These are phyloP conservation scores for Parietaria judaica DNA, from an alignment of 306 rosid genomes.

Conservation along the genomic window DNA sequence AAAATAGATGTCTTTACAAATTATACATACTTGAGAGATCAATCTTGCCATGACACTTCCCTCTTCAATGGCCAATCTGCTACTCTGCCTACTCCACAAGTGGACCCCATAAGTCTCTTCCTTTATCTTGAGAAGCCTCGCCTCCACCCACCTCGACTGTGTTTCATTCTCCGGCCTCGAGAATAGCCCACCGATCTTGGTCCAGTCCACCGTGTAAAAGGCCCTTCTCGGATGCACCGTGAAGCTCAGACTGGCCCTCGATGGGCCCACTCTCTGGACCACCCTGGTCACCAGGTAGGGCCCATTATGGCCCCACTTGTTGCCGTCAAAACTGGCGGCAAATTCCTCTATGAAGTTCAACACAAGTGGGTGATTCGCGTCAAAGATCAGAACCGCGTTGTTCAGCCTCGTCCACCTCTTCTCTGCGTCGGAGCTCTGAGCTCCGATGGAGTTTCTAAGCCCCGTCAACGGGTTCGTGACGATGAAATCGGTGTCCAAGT, in stretches of 20 bases:
- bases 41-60: constrained; percentile 58
- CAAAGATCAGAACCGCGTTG: constrained; percentile 68
- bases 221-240: constrained; percentile 44
- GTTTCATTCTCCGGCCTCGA: constrained; percentile 27
- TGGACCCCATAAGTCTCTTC: constrained; percentile 49
- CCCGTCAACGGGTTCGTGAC: constrained; percentile 36
- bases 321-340: constrained; percentile 64
- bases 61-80: constrained; percentile 40
- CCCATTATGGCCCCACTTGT: constrained; percentile 78
- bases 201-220: constrained; percentile 66
- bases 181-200: constrained; percentile 33
- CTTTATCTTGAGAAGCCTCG: constrained; percentile 33
- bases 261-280: constrained; percentile 26
- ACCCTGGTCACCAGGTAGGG: constrained; percentile 81
- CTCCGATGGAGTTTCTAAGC: constrained; percentile 64
- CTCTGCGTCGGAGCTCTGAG: constrained; percentile 44
- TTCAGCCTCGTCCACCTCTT: constrained; percentile 67
- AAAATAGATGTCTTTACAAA: constrained; percentile 27
- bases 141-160: constrained; percentile 45
- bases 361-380: constrained; percentile 69
- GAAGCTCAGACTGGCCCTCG: constrained; percentile 26
- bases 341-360: constrained; percentile 56
- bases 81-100: constrained; percentile 64
- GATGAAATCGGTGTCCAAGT: constrained; percentile 62
- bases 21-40: constrained; percentile 39